Percentiles rank a stretch among this genome's conserved stretches.
phyloP scores from a whole-genome alignment of 148 eudicot genomes.

The Selenicereus undatus region DNA sequence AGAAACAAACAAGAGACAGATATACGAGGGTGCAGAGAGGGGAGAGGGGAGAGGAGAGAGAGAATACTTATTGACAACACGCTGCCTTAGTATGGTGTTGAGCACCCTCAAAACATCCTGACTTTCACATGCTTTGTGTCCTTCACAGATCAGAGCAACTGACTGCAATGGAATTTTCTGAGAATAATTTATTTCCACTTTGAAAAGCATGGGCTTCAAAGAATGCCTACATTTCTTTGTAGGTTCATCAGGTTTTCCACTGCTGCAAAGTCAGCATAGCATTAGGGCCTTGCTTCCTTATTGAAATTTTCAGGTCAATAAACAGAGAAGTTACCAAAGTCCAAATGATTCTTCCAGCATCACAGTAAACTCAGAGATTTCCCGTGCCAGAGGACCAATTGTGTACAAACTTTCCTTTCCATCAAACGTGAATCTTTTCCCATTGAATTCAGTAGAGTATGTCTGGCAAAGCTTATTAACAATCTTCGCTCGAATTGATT shows the following conservation, averaged over 20 bases:
- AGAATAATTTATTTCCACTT: slow-evolving; percentile 57
- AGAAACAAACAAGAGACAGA: slow-evolving; percentile 5
- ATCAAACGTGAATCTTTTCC: slow-evolving; percentile 58
- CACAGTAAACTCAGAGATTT: slow-evolving; percentile 47
- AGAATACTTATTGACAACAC: slow-evolving; percentile 52
- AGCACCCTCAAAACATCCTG: slow-evolving; percentile 66
- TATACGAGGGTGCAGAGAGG: background rate
- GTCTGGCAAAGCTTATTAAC: slow-evolving; percentile 50
- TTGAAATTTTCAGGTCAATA: background rate
- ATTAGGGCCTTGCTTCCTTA: slow-evolving; percentile 6
- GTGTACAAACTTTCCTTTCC: slow-evolving; percentile 71
- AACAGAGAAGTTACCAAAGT: slow-evolving; percentile 37
- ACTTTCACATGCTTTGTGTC: slow-evolving; percentile 33
- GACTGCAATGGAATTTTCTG: slow-evolving; percentile 47
- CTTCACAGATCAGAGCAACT: slow-evolving; percentile 37
- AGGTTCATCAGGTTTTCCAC: slow-evolving; percentile 36
- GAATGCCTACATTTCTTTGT: slow-evolving; percentile 60
- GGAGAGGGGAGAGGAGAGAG: slow-evolving; percentile 1
- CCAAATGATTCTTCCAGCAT: slow-evolving; percentile 59
- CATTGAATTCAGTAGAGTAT: slow-evolving; percentile 48
- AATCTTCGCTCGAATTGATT: slow-evolving; percentile 47
- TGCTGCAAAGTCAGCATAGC: slow-evolving; percentile 25
- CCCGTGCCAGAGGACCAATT: slow-evolving; percentile 56
- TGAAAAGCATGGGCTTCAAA: slow-evolving; percentile 46
- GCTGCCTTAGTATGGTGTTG: slow-evolving; percentile 61